Percentiles rank a stretch among this genome's conserved stretches.
phyloP scores from a whole-genome alignment of 2,329 filamentous ascomycete species.

The Remersonia thermophila region DNA sequence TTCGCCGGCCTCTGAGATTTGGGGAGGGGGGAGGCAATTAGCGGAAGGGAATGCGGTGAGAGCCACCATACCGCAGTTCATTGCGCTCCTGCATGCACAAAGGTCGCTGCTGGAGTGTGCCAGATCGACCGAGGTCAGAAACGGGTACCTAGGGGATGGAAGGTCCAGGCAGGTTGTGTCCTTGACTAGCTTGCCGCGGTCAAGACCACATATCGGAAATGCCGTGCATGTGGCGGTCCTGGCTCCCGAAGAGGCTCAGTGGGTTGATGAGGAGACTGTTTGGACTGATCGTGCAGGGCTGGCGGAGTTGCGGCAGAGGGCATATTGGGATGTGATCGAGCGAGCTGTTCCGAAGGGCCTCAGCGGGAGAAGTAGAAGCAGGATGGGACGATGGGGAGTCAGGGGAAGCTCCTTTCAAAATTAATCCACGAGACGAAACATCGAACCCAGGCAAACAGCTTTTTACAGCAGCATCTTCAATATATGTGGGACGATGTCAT shows the following conservation, averaged over 20 bases:
- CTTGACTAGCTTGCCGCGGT: conserved; percentile 6
- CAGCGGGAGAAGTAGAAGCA: conserved; percentile 1
- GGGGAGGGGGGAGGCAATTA: not conserved
- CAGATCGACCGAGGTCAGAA: conserved; percentile 3
- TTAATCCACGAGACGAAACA: conserved; percentile 4
- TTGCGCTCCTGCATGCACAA: conserved; percentile 13
- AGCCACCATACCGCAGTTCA: conserved; percentile 15
- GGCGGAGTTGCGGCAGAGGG: conserved; percentile 9
- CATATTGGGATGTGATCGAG: conserved; percentile 13
- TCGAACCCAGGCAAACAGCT: too few relatives aligned
- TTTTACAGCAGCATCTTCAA: too few relatives aligned
- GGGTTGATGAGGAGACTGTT: conserved; percentile 13
- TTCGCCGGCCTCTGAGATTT: too few relatives aligned
- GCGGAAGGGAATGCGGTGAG: conserved; percentile 11
- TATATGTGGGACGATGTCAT: too few relatives aligned
- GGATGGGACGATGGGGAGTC: not conserved
- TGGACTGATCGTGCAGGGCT: conserved; percentile 12
- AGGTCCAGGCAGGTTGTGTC: conserved; percentile 3
- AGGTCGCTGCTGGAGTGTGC: conserved; percentile 11
- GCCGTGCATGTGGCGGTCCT: conserved; percentile 13
- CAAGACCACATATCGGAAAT: conserved; percentile 10
- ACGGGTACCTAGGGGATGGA: conserved; percentile 1
- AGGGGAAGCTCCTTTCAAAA: not conserved
- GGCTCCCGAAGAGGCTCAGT: conserved; percentile 11
- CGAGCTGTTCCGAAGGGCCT: not conserved